These are phyloP conservation scores for Agroathelia rolfsii DNA, from an alignment of 1,284 basidiomycete species.

Conservation along the genomic window DNA sequence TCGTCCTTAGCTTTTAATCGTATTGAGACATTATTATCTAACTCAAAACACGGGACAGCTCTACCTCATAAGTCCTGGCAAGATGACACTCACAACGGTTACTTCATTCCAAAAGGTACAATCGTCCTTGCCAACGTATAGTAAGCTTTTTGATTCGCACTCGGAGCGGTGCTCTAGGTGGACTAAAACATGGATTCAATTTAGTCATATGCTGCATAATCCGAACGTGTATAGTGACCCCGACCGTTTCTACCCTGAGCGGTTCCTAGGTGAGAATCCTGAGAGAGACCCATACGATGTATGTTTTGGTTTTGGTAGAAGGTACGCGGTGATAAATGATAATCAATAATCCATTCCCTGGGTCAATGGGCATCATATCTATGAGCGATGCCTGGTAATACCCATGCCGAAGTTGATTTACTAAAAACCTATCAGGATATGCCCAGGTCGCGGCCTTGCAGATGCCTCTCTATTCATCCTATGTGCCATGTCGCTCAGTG, in stretches of 20 bases:
- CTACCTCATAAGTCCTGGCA: conserved; percentile 16
- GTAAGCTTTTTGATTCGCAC: conserved; percentile 8
- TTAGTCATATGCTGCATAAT: conserved; percentile 14
- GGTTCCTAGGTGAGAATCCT: conserved; percentile 13
- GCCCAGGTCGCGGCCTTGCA: conserved; percentile 12
- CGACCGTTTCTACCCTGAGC: conserved; percentile 18
- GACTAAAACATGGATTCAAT: background rate
- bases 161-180: background rate
- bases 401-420: too few relatives aligned
- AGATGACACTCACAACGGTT: conserved; percentile 17
- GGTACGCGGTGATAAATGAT: conserved; percentile 5
- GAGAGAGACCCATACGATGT: conserved; percentile 12
- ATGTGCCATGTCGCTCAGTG: conserved; percentile 10
- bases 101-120: conserved; percentile 22
- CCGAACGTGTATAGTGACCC: conserved; percentile 15
- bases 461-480: conserved; percentile 12
- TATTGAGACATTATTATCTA: conserved; percentile 2
- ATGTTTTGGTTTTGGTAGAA: conserved; percentile 14
- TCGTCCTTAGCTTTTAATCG: background rate
- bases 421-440: conserved; percentile 8
- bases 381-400: too few relatives aligned
- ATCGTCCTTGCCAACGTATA: conserved; percentile 16
- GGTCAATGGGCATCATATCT: too few relatives aligned
- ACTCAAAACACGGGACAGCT: too few relatives aligned
- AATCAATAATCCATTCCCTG: too few relatives aligned